phyloP scores from a whole-genome alignment of 2,329 filamentous ascomycete species.

The Beauveria sp. region DNA sequence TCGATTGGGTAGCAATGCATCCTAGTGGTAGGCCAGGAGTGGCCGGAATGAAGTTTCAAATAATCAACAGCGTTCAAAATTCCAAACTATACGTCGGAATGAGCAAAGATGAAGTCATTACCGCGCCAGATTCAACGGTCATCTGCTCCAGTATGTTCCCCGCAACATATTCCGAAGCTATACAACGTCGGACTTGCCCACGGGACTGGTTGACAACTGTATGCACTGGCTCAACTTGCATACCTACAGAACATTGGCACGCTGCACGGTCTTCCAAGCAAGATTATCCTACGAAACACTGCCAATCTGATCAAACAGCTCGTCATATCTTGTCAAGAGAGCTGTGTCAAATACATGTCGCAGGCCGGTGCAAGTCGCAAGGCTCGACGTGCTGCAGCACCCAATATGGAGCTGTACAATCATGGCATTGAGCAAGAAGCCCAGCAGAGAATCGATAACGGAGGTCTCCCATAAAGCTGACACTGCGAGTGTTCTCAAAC shows the following conservation, averaged over 20 bases:
- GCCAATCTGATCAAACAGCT: conserved; percentile 20
- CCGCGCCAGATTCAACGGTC: not conserved
- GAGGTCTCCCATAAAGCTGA: too few species aligned
- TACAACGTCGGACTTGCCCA: conserved; percentile 40
- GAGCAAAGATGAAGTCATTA: conserved; percentile 19
- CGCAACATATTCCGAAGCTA: conserved; percentile 20
- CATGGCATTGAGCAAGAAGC: too few species aligned
- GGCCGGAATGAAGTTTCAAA: conserved; percentile 45
- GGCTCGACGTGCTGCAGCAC: not conserved
- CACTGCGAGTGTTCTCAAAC: too few species aligned
- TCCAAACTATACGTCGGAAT: conserved; percentile 47
- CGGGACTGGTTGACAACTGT: conserved; percentile 40
- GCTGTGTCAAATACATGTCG: not conserved
- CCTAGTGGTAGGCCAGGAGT: conserved; percentile 16
- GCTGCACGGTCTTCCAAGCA: conserved; percentile 51
- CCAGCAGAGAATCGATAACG: too few species aligned
- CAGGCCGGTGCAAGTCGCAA: not conserved
- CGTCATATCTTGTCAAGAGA: not conserved
- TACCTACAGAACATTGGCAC: conserved; percentile 51
- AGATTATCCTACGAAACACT: conserved; percentile 45
- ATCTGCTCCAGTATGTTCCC: not conserved
- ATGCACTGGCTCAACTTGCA: conserved; percentile 53
- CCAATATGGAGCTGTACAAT: not conserved
- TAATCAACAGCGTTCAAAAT: conserved; percentile 15
- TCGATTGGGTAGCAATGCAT: too few species aligned